These are phyloP conservation scores for Hypoxylon sp. DNA, from an alignment of 2,329 filamentous ascomycete genomes.

Conservation along the genomic window DNA sequence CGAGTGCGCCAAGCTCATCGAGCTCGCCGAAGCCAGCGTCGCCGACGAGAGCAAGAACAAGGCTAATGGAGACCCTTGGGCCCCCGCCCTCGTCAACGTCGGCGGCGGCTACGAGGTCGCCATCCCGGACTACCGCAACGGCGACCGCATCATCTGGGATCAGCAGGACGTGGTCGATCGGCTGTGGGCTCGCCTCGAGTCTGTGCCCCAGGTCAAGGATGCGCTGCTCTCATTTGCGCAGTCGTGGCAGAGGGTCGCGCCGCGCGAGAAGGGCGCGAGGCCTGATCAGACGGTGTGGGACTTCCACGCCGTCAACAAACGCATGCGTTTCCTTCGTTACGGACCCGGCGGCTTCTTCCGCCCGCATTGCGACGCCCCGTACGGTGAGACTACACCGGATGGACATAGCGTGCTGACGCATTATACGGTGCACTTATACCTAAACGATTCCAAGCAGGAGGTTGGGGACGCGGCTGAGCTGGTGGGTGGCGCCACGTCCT, in stretches of 20 bases:
- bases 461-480: constrained; percentile 56
- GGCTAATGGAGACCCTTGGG: constrained; percentile 66
- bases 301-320: constrained; percentile 74
- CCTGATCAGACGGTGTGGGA: constrained; percentile 55
- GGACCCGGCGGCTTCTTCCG: constrained; percentile 79
- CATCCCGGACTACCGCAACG: constrained; percentile 72
- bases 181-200: constrained; percentile 72
- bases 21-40: constrained; percentile 66
- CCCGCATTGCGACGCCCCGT: constrained; percentile 77
- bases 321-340: constrained; percentile 83
- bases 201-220: constrained; percentile 59
- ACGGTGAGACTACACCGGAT: constrained; percentile 65
- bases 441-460: constrained; percentile 64
- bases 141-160: constrained; percentile 85
- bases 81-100: constrained; percentile 76
- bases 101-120: constrained; percentile 73
- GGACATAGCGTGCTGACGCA: constrained; percentile 61
- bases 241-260: constrained; percentile 55
- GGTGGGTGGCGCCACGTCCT: constrained; percentile 69
- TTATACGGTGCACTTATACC: constrained; percentile 70
- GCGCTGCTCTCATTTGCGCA: constrained; percentile 57
- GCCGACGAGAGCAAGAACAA: constrained; percentile 64
- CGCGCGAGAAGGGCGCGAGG: constrained; percentile 10
- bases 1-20: constrained; percentile 73
- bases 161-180: constrained; percentile 71